phyloP scores from a whole-genome alignment of 306 rosid species.

The Dalbergia cochinchinensis region DNA sequence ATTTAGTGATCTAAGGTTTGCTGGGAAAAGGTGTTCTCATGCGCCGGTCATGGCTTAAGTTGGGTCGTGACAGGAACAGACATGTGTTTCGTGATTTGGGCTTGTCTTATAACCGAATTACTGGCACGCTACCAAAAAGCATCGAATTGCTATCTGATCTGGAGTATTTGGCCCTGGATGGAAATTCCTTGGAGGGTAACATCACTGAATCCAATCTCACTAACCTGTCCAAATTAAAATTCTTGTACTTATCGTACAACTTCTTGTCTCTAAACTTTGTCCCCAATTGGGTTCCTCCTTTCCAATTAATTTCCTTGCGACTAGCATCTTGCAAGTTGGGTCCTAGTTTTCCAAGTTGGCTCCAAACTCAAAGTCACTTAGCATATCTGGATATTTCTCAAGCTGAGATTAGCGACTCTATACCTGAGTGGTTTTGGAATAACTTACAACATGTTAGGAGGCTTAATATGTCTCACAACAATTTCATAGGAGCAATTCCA shows the following conservation, averaged over 20 bases:
- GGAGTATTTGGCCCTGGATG: rapidly evolving
- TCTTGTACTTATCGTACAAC: neutral
- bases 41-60: no score
- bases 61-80: no score
- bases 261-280: neutral
- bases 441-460: neutral
- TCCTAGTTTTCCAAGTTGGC: slow-evolving; percentile 35
- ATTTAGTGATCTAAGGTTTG: no score
- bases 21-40: no score
- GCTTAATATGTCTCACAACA: slow-evolving; percentile 20
- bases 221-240: neutral
- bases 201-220: slow-evolving; percentile 29
- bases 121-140: slow-evolving; percentile 8
- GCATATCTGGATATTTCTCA: rapidly evolving
- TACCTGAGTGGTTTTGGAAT: slow-evolving; percentile 38
- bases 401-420: neutral
- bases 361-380: neutral
- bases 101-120: neutral
- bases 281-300: slow-evolving; percentile 21
- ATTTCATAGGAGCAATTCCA: slow-evolving; percentile 24
- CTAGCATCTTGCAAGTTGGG: slow-evolving; percentile 41
- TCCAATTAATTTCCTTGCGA: rapidly evolving
- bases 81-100: neutral
- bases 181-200: slow-evolving; percentile 18
- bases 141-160: neutral